Percentiles rank a stretch among this genome's conserved stretches.
Evolutionary conservation across 129 eudicot genomes (phyloP).

Genomic region (Flaveria brownii): DNA sequence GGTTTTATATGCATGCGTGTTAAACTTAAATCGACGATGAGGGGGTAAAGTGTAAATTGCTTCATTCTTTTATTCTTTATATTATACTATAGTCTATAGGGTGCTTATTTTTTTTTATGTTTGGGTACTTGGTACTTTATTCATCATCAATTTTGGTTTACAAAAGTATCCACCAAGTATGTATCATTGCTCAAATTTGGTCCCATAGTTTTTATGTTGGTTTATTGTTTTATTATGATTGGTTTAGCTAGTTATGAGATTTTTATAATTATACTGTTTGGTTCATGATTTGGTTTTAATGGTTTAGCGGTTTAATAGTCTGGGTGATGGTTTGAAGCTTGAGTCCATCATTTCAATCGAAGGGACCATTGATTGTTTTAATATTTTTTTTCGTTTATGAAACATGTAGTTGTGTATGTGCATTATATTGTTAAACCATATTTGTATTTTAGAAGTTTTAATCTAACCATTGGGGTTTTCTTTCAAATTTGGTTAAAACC

Average conservation of each 20-base stretch:
- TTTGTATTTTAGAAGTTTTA: too few relatives aligned
- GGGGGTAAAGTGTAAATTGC: slow-evolving; percentile 26
- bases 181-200: not conserved
- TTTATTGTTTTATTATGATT: not conserved
- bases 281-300: not conserved
- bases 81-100: not conserved
- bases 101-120: not conserved
- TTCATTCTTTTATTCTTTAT: not conserved
- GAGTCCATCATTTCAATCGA: too few relatives aligned
- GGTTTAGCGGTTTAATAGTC: too few relatives aligned
- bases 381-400: not conserved
- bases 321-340: too few relatives aligned
- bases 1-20: slow-evolving; percentile 35
- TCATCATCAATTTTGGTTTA: slow-evolving; percentile 14
- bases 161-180: not conserved
- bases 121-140: slow-evolving; percentile 26
- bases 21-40: slow-evolving; percentile 19
- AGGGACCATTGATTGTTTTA: too few relatives aligned
- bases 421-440: not conserved
- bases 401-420: not conserved
- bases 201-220: not conserved
- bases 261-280: not conserved
- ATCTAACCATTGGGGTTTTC: too few relatives aligned
- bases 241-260: not conserved
- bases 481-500: too few relatives aligned